Evolutionary conservation across 2,329 filamentous ascomycete species (phyloP), one percentile per base, ranked within the genome.

Genomic region (Exserohilum rostratum): DNA sequence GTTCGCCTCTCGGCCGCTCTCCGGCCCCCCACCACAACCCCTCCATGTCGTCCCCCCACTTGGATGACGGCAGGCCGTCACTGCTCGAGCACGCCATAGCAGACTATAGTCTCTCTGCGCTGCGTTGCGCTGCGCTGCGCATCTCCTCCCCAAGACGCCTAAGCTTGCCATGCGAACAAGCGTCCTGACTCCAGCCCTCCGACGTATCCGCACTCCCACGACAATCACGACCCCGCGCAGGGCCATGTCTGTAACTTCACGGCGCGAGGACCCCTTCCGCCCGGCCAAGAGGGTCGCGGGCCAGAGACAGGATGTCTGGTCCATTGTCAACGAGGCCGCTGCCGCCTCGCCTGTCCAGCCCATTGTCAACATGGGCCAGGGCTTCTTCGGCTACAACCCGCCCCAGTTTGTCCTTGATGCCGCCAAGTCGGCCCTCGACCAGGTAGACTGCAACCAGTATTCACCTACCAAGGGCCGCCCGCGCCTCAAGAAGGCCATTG

Each of bases 371-470:
- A 87, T 88, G 85, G 86, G 86, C 46, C 86, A 88, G 75, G 85
- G 86, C 50, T 91, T 91, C 82, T 93, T 91, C 66, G 93, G 93
- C 54, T 98, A 98, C 77, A 98, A 98, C 72, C 93, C 93, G 52
- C 93, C 93, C 6, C 77, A 88, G 31, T 98, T 96, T 76, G 91
- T 97, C 61, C 81, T 97, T 61, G 85, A 96, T 66, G 95, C 95
- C 37, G 95, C 95, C 46, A 98, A 96, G 77, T 81, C 88, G 34
- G 93, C 93, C 34, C 84, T 99, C 46, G 89, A 96, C 71, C 85
- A 87, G 46, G 93, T 99, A 18, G 95, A 98, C 64, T 97, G 93
- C 83, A 99, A 99, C 77, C 95, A 99, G 81, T 99, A 99, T 82
- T 93, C 92, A 18, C 95, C 93, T 2, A 97, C 95, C 17, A 95